A percentile compares a stretch with the other conserved stretches of the same genome.
Conservation (phyloP, 305 asterid species). For the Fraxinus dipetala region DNA sequence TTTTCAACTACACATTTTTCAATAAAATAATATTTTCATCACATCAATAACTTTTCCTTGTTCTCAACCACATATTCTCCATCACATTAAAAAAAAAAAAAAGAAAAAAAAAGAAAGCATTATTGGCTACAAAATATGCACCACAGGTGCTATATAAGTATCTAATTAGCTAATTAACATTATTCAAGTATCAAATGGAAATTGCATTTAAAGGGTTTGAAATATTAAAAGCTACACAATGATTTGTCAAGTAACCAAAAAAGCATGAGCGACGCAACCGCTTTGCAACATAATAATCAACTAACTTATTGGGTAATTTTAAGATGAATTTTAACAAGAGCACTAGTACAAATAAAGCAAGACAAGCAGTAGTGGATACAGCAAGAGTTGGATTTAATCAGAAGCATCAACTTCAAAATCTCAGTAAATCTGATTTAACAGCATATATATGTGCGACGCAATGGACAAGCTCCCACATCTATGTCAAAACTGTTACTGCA, state of each 20-base stretch:
- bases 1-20: no score
- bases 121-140: no score
- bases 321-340: neutral
- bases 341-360: neutral
- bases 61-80: no score
- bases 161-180: neutral
- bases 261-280: neutral
- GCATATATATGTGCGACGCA: neutral
- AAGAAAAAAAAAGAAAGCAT: no score
- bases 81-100: no score
- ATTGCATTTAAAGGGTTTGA: neutral
- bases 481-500: neutral
- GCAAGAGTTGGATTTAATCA: conserved; percentile 10
- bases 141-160: neutral
- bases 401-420: conserved; percentile 5
- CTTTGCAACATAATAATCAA: neutral
- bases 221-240: neutral
- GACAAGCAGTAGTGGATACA: neutral
- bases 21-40: no score
- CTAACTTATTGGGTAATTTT: neutral
- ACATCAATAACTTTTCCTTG: no score
- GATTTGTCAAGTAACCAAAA: neutral
- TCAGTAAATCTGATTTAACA: neutral
- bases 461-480: neutral
- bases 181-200: neutral